Base-by-base conservation (phyloP, 1,284 basidiomycete species). In the Melampsora larici-populina region DNA sequence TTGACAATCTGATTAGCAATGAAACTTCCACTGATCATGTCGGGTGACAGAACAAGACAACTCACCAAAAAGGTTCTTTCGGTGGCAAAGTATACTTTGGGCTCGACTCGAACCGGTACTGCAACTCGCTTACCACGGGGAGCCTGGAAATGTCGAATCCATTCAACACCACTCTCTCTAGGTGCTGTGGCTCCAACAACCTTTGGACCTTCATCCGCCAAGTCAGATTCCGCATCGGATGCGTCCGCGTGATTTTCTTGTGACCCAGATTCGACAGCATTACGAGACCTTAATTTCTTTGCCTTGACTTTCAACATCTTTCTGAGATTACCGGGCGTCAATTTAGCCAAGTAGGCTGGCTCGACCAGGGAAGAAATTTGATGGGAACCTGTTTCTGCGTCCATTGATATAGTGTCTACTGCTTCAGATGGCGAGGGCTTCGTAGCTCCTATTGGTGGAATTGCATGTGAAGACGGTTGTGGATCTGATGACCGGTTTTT, bases 81-180 rank as follows among this genome's bases (percentile, higher is more conserved):
- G 65, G 92, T 92, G 2, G 96, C 96, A 84, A 98, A 99, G 83
- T 97, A 97, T 8, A 97, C 94, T 86, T 99, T 99, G 49, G 96
- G 96, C 85, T 99, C 96, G 77, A 99, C 89, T 70, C 96, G 89
- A 46, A 99, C 90, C 48, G 96, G 95, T 0, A 99, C 89, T 0
- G 93, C 89, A 78, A 99, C 94, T 80, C 89, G 88, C 86, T 97
- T 98, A 24, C 96, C 96, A 64, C 88, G 86, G 1, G 92, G 91
- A 1, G 95, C 94, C 31, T 84, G 86, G 89, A 93, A 94, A 79
- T 90, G 88, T 79, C 91, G 87, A 66, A 92, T 90, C 81, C 88
- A 87, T 73, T 85, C 84, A 78, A 82, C 82, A 70, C 82, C 82
- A 64, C 83, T 82, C 18, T 81, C 80, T 13, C 83, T 82, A 62